These are phyloP conservation scores for Aplosporella prunicola DNA, from an alignment of 2,329 filamentous ascomycete genomes.

Conservation along the genomic window DNA sequence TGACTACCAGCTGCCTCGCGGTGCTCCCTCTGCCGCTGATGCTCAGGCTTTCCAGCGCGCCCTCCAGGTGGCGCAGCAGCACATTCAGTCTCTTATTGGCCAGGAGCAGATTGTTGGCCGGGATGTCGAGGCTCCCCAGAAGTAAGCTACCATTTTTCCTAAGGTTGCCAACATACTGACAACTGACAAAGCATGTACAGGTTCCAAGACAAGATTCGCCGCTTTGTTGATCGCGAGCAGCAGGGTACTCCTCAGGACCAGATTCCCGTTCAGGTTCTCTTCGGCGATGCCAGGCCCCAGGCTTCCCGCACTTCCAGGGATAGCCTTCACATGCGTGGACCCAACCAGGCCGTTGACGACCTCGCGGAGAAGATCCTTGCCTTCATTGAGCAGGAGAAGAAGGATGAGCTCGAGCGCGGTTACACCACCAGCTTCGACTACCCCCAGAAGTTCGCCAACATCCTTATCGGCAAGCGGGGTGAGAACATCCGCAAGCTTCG, in stretches of 20 bases:
- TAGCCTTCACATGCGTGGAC: constrained; percentile 65
- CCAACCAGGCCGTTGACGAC: constrained; percentile 59
- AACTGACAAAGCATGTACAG: constrained; percentile 15
- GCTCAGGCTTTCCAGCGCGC: constrained; percentile 47
- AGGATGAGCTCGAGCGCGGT: constrained; percentile 87
- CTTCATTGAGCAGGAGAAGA: constrained; percentile 79
- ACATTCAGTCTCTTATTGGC: constrained; percentile 44
- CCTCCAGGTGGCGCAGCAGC: constrained; percentile 49
- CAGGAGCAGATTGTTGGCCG: constrained; percentile 47
- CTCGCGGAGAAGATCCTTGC: constrained; percentile 63
- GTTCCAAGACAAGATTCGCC: constrained; percentile 55
- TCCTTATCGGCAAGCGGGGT: constrained; percentile 59
- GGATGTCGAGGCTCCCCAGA: constrained; percentile 45
- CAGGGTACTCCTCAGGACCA: constrained; percentile 36
- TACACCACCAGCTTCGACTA: constrained; percentile 84
- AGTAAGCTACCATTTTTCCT: constrained; percentile 24
- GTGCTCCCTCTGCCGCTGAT: constrained; percentile 47
- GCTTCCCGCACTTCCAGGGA: constrained; percentile 42
- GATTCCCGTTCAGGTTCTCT: constrained; percentile 49
- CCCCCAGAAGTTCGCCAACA: constrained; percentile 87
- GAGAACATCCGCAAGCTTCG: constrained; percentile 61
- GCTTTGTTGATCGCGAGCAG: constrained; percentile 50
- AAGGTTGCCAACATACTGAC: neutral
- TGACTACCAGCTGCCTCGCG: constrained; percentile 46
- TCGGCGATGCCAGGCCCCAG: constrained; percentile 35